Evolutionary conservation across 2,329 filamentous ascomycete genomes (phyloP), one percentile per base, ranked within the genome.

Genomic region (Exophiala calicioides): DNA sequence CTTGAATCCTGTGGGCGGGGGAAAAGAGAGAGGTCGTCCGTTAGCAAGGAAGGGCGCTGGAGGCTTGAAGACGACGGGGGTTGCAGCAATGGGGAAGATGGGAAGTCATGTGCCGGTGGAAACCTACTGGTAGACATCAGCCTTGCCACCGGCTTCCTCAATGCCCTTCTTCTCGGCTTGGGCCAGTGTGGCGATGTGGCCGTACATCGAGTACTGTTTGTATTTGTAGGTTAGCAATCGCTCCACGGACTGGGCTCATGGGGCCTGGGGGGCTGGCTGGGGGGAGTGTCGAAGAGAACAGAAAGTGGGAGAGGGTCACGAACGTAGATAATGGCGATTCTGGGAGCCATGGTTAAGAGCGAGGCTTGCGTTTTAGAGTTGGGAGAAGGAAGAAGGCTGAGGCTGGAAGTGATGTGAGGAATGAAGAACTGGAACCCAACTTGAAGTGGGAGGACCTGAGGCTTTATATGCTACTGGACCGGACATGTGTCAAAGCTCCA

Each of bases 101-200:
- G n/a, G n/a, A n/a, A n/a, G n/a, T n/a, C n/a, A n/a, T n/a, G n/a
- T n/a, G n/a, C n/a, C 16, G 8, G 40, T 47, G 20, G 19, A 18
- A 24, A 56, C 80, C 53, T 73, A 85, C 83, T 95, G 90, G 81
- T 76, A 95, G 65, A 97, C 67, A 63, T 91, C 86, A 70, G 76
- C 89, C 33, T 76, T 73, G 57, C 90, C 90, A 57, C 93, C 93
- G 55, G 89, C 90, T 64, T 85, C 82, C 74, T 90, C 85, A 64
- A 96, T 88, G 66, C 93, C 93, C 64, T 80, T 82, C 78, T 90
- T 87, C 77, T 97, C 90, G 56, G 90, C 89, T 69, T 93, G 83
- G 63, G 91, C 93, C 62, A 96, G 70, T 66, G 83, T 73, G 71
- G 79, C 75, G 72, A 96, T 85, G 74, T 96, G 90, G 72, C 93